Evolutionary conservation across 306 rosid genomes (phyloP).

Genomic region (Quercus cerris): DNA sequence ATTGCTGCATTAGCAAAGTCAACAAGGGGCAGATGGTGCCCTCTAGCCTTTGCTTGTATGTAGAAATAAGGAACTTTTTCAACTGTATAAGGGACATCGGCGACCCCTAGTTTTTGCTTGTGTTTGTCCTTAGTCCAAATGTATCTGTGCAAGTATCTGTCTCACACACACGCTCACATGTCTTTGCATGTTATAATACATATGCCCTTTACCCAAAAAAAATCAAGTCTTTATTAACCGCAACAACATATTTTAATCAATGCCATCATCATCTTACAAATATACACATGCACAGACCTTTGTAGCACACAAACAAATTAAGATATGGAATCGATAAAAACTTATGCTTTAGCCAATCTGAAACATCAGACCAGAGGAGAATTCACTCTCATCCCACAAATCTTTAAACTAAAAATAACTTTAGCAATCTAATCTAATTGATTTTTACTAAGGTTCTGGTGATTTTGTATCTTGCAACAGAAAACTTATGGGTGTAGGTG

Average conservation of each 20-base stretch:
- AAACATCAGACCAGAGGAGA: too few relatives aligned
- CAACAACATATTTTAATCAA: not conserved
- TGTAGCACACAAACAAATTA: not conserved
- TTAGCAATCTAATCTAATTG: not conserved
- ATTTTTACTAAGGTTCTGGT: not conserved
- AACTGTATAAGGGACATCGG: not conserved
- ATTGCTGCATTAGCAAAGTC: not conserved
- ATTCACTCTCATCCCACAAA: too few relatives aligned
- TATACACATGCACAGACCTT: not conserved
- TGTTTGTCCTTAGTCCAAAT: not conserved
- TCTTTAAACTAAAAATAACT: not conserved
- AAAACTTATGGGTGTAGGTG: not conserved
- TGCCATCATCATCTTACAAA: not conserved
- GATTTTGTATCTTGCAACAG: not conserved
- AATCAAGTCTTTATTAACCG: not conserved
- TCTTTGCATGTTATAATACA: not conserved
- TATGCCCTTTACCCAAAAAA: not conserved
- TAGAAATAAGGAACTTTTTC: too few relatives aligned
- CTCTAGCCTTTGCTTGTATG: too few relatives aligned
- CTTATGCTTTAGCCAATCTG: not conserved
- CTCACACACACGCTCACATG: not conserved
- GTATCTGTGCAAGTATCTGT: not conserved
- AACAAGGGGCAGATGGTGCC: not conserved
- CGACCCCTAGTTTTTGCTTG: not conserved
- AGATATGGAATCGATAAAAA: not conserved